Base-by-base conservation (phyloP, 192 early-diverging fungal species). In the Phycomyces blakesleeanus region DNA sequence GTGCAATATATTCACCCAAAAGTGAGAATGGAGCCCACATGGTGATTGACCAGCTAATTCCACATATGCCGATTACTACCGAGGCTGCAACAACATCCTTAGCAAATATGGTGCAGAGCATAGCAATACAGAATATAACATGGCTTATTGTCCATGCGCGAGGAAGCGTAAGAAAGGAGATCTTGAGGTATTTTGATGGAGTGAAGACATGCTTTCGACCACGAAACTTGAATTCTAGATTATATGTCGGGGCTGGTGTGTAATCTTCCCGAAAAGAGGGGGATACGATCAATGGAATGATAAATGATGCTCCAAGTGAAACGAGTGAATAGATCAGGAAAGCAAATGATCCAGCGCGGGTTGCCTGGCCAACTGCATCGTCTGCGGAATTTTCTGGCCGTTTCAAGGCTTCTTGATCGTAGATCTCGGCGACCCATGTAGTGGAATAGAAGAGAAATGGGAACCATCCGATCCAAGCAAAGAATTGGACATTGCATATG, bases 381-480 rank as follows among this genome's bases (percentile, higher is more conserved):
- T 54, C 27, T 10, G 38, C 14, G 29, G 62, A 47, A 0, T 61
- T 60, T 3, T 27, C 34, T 20, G 15, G 42, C 10, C 61, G 51
- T 49, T 68, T 66, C 15, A 49, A 55, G 18, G 68, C 55, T 20
- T 63, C 51, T 4, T 41, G 34, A 12, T 25, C 73, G 54, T 79
- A 81, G 14, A 85, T 75, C 39, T 82, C 81, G 15, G 81, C 75
- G 0, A 85, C 76, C 71, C 80, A 85, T 8, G 83, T 82, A 0
- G 83, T 78, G 0, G 88, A 84, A 66, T 96, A 97, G 59, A 93
- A 95, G 10, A 99, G 77, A 66, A 97, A 95, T 15, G 95, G 94
- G 67, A 99, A 99, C 92, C 95, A 95, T 14, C 91, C 94, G 66
- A 97, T 88, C 94, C 94, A 99, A 10, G 91, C 83, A 83, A 95